These are phyloP conservation scores for Calonectria pseudoreteaudii DNA, from an alignment of 2,329 filamentous ascomycete genomes.

Conservation along the genomic window DNA sequence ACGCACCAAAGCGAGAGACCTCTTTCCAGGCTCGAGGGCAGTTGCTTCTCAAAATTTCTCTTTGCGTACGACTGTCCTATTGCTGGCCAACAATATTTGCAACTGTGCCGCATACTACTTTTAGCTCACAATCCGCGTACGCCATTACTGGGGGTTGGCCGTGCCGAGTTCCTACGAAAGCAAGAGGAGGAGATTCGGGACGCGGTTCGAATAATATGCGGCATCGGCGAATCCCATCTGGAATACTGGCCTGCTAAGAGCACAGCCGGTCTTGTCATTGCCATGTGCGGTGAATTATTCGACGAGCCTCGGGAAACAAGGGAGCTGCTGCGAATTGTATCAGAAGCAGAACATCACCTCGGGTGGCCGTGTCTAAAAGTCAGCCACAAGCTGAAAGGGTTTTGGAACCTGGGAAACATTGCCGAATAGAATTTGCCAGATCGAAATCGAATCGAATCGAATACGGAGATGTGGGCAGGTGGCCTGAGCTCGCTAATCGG, in stretches of 20 bases:
- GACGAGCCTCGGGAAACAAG: neutral
- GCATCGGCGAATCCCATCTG: neutral
- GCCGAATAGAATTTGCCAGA: neutral
- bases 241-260: slow-evolving; percentile 2
- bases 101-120: neutral
- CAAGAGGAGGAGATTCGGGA: neutral
- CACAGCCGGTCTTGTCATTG: slow-evolving; percentile 1
- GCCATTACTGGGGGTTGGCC: neutral
- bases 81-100: neutral
- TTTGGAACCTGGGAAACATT: neutral
- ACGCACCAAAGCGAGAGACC: neutral
- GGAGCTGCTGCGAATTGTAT: neutral
- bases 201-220: slow-evolving; percentile 4
- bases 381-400: neutral
- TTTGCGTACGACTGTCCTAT: neutral
- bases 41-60: neutral
- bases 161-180: neutral
- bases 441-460: neutral
- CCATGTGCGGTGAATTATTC: slow-evolving; percentile 7
- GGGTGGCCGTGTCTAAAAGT: slow-evolving; percentile 13
- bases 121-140: slow-evolving; percentile 2
- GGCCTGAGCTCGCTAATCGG: neutral
- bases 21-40: neutral
- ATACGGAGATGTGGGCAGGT: neutral
- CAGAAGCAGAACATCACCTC: slow-evolving; percentile 1